phyloP scores from a whole-genome alignment of 768 basidiomycete genomes.

The Auricularia sp. region DNA sequence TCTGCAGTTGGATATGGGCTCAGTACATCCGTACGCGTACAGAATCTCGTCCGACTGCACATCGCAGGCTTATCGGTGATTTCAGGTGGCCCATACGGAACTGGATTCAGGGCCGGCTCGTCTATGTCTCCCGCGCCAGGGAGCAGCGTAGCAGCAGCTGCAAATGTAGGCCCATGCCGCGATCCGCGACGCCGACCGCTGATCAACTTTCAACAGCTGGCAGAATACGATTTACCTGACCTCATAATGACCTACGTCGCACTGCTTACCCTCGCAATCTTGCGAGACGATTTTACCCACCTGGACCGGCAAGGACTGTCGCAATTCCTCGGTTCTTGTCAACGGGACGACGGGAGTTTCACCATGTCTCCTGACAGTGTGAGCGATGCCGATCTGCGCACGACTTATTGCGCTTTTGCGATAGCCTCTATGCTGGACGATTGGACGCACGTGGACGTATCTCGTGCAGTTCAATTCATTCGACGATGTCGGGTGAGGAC shows the following conservation, averaged over 20 bases:
- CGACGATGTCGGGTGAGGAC: slow-evolving; percentile 55
- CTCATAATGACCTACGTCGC: slow-evolving; percentile 93
- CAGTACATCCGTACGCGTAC: slow-evolving; percentile 56
- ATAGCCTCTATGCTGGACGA: slow-evolving; percentile 70
- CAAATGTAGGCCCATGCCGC: slow-evolving; percentile 10
- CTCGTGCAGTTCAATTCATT: slow-evolving; percentile 53
- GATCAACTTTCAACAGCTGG: slow-evolving; percentile 8
- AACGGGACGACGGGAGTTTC: slow-evolving; percentile 61
- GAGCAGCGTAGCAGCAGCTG: slow-evolving; percentile 10
- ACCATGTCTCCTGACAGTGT: slow-evolving; percentile 4
- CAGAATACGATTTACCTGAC: slow-evolving; percentile 60
- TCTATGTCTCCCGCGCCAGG: slow-evolving; percentile 44
- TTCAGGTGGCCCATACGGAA: slow-evolving; percentile 45
- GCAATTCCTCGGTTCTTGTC: slow-evolving; percentile 58
- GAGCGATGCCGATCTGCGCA: slow-evolving; percentile 67
- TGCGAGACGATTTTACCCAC: slow-evolving; percentile 72
- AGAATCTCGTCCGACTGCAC: slow-evolving; percentile 5
- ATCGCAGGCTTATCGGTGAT: not conserved
- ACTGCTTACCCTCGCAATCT: slow-evolving; percentile 67
- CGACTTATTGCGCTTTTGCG: slow-evolving; percentile 79
- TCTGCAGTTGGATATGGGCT: slow-evolving; percentile 83
- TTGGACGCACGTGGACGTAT: slow-evolving; percentile 63
- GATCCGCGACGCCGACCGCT: slow-evolving; percentile 1
- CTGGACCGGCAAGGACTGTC: slow-evolving; percentile 63
- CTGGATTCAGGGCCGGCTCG: slow-evolving; percentile 43